phyloP scores from a whole-genome alignment of 1,284 basidiomycete species.

The Pseudozyma hubeiensis region DNA sequence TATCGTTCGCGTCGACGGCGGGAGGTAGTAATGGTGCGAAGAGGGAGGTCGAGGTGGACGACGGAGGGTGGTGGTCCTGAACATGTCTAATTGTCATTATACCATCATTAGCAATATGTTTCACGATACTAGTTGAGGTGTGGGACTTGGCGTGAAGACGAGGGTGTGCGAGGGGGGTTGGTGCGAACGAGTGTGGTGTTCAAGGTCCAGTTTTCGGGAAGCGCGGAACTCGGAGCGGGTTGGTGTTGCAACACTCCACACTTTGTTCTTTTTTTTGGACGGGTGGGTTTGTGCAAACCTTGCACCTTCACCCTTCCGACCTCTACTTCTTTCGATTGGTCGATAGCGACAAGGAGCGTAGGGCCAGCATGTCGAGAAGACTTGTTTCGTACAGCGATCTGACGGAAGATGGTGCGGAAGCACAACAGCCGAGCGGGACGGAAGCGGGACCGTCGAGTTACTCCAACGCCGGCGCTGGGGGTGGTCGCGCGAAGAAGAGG shows the following conservation, averaged over 20 bases:
- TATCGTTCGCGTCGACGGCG: constrained; percentile 24
- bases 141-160: too few species aligned
- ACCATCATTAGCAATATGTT: too few species aligned
- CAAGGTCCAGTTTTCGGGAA: too few species aligned
- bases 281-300: too few species aligned
- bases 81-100: not conserved
- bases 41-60: constrained; percentile 41
- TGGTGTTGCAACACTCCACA: too few species aligned
- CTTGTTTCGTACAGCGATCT: constrained; percentile 37
- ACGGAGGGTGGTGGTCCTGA: constrained; percentile 51
- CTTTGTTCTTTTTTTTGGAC: too few species aligned
- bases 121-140: too few species aligned
- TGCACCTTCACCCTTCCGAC: not conserved
- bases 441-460: constrained; percentile 4
- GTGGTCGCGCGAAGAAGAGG: not conserved
- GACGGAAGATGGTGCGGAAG: not conserved
- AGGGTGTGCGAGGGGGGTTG: too few species aligned
- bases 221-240: too few species aligned
- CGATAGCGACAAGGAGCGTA: not conserved
- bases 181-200: too few species aligned
- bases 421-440: not conserved
- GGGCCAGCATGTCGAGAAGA: constrained; percentile 18
- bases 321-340: not conserved
- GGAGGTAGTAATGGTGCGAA: constrained; percentile 4
- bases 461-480: not conserved